Evolutionary conservation across 2,329 filamentous ascomycete species (phyloP).

Genomic region (Aspergillus ustus): DNA sequence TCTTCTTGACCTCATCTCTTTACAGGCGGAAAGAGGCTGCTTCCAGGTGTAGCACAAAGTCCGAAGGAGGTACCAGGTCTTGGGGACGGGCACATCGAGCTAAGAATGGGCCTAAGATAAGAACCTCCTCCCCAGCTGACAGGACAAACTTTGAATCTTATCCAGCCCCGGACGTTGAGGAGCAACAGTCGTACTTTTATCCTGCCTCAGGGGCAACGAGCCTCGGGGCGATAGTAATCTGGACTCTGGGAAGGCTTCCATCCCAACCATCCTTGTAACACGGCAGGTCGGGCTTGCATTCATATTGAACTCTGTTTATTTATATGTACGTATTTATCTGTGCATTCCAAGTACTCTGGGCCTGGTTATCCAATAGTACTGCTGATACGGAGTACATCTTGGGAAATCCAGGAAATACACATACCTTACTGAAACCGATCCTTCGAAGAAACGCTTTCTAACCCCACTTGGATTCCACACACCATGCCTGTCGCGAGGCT

Average conservation of each 20-base stretch:
- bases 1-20: neutral
- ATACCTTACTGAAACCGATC: slow-evolving; percentile 11
- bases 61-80: slow-evolving; percentile 1
- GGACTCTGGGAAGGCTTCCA: neutral
- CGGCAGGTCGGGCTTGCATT: slow-evolving; percentile 8
- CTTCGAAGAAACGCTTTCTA: neutral
- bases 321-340: neutral
- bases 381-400: slow-evolving; percentile 1
- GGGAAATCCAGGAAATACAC: slow-evolving; percentile 2
- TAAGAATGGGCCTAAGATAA: slow-evolving; percentile 8
- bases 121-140: neutral
- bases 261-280: slow-evolving; percentile 6
- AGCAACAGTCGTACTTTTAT: neutral
- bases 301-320: slow-evolving; percentile 19
- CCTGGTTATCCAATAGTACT: slow-evolving; percentile 7
- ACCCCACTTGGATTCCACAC: neutral
- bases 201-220: neutral
- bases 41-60: neutral
- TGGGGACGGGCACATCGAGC: slow-evolving; percentile 3
- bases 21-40: neutral
- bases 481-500: neutral
- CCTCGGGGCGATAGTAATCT: neutral
- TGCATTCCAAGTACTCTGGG: slow-evolving; percentile 5
- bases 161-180: neutral
- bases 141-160: slow-evolving; percentile 3